Evolutionary conservation across 2,329 filamentous ascomycete genomes (phyloP), one percentile per base, ranked within the genome.

Genomic region (Cladosporium sp.): DNA sequence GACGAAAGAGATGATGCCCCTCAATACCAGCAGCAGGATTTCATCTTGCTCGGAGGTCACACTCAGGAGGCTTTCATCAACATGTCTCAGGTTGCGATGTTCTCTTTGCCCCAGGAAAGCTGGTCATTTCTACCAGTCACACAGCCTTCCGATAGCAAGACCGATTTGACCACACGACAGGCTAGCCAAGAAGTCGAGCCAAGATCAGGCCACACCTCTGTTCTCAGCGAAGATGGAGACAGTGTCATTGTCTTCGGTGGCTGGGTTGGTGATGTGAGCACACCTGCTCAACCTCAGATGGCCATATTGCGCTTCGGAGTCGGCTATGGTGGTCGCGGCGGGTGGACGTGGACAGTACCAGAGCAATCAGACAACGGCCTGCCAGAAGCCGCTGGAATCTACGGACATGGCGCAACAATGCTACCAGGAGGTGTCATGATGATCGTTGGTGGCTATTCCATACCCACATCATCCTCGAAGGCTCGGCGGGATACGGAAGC

Each of bases 21-120:
- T 20, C 73, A 85, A 36, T 85, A 83, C 4, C 86, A 90, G 63
- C 83, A 91, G 64, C 83, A 86, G 55, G 84, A 85, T 59, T 92
- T 89, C 58, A 81, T 96, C 11, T 71, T 96, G 18, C 73, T 96
- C 13, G 92, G 91, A 36, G 92, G 92, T 0, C 90, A 96, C 65
- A 95, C 90, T 0, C 76, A 82, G 58, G 70, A 75, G 13, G 91
- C 90, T 0, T 96, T 96, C 64, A 85, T 96, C 71, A 95, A 96
- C 67, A 96, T 95, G 86, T 95, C 89, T 51, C 88, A 89, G 38
- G 82, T 92, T 1, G 92, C 90, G 0, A 73, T 96, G 1, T 96
- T 91, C 76, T 91, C 84, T 48, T 74, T 96, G 6, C 92, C 92
- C 0, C 86, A 95, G 61, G 84, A 90, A 63, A 85, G 80, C 47